These are phyloP conservation scores for Calonectria hawksworthii DNA, from an alignment of 2,329 filamentous ascomycete genomes.

Conservation along the genomic window DNA sequence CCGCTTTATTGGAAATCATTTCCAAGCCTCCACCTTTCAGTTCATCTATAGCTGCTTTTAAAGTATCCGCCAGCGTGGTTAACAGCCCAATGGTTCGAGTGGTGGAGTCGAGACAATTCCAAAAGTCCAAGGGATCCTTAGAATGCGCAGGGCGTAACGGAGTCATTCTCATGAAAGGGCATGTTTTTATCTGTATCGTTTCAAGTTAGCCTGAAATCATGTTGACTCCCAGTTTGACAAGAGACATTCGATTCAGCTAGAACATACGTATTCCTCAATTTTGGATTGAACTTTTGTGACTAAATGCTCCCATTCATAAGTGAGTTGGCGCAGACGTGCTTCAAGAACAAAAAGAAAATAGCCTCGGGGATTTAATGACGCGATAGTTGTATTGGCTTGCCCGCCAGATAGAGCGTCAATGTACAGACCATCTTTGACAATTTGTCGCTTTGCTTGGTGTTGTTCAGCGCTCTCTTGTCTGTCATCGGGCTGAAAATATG, in stretches of 20 bases:
- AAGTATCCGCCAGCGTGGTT: not conserved
- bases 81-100: not conserved
- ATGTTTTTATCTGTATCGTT: not conserved
- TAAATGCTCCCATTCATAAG: not conserved
- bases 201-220: not conserved
- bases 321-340: not conserved
- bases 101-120: too few relatives aligned
- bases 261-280: not conserved
- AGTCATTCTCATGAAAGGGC: not conserved
- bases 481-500: not conserved
- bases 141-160: not conserved
- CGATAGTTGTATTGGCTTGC: not conserved
- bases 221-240: too few relatives aligned
- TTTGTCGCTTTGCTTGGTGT: not conserved
- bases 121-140: not conserved
- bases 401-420: not conserved
- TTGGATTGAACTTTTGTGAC: not conserved
- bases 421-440: too few relatives aligned
- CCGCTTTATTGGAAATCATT: not conserved
- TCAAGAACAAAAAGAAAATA: not conserved
- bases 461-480: not conserved
- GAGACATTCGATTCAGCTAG: not conserved
- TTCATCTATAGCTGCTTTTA: not conserved
- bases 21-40: not conserved
- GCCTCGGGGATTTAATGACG: not conserved